These are phyloP conservation scores for Irineochytrium annulatum DNA, from an alignment of 192 early-diverging fungal genomes.

Conservation along the genomic window DNA sequence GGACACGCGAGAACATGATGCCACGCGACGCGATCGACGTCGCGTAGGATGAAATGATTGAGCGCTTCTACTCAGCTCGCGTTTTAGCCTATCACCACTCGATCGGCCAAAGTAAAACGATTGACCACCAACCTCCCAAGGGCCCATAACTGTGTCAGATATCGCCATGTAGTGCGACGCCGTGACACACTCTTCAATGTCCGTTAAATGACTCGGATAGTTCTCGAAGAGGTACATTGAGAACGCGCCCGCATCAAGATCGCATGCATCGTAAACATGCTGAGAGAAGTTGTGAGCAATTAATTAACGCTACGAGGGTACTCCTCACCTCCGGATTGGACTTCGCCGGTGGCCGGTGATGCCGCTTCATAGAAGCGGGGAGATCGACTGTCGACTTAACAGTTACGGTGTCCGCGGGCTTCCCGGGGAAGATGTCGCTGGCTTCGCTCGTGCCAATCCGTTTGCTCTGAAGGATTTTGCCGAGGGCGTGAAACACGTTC, in stretches of 20 bases:
- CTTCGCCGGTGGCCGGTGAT: slow-evolving; percentile 26
- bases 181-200: slow-evolving; percentile 33
- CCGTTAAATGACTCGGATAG: slow-evolving; percentile 24
- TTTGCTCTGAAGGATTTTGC: slow-evolving; percentile 37
- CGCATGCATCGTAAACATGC: slow-evolving; percentile 28
- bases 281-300: slow-evolving; percentile 6
- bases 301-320: background rate
- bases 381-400: slow-evolving; percentile 2
- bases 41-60: slow-evolving; percentile 17
- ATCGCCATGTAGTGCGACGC: slow-evolving; percentile 22
- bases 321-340: slow-evolving; percentile 36
- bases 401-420: background rate
- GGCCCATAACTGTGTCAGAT: slow-evolving; percentile 27
- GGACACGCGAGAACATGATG: slow-evolving; percentile 20
- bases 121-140: slow-evolving; percentile 26
- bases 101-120: no score
- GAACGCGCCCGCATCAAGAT: slow-evolving; percentile 30
- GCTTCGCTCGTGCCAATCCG: slow-evolving; percentile 17
- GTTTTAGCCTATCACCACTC: background rate
- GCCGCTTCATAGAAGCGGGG: slow-evolving; percentile 14
- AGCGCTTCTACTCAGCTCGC: slow-evolving; percentile 14
- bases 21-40: slow-evolving; percentile 35
- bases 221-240: slow-evolving; percentile 35
- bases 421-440: slow-evolving; percentile 2
- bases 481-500: slow-evolving; percentile 36